These are phyloP conservation scores for Leishmania major DNA, from an alignment of 208 protist genomes.

Conservation along the genomic window DNA sequence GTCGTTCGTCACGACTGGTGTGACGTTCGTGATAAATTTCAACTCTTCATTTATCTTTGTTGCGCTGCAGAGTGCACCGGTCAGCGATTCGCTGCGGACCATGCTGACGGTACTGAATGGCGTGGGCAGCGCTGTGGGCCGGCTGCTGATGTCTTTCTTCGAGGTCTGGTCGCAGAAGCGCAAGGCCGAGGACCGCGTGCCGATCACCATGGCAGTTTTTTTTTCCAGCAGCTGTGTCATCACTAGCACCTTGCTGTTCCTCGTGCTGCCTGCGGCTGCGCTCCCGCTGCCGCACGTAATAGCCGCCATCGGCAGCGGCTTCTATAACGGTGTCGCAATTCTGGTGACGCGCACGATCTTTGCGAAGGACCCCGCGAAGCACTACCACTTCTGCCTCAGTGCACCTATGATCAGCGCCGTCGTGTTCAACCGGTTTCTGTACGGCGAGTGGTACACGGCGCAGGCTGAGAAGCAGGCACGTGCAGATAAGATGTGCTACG, in stretches of 20 bases:
- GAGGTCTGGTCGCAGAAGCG: constrained; percentile 62
- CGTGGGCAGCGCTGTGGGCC: constrained; percentile 65
- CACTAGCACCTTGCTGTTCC: constrained; percentile 44
- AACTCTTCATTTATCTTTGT: constrained; percentile 58
- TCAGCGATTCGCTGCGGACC: constrained; percentile 33
- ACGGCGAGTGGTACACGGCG: constrained; percentile 71
- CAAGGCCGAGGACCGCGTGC: constrained; percentile 59
- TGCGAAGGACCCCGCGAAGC: constrained; percentile 67
- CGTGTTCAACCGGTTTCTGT: constrained; percentile 66
- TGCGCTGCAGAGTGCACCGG: constrained; percentile 43
- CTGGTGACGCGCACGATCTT: constrained; percentile 73
- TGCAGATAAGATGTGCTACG: constrained; percentile 35
- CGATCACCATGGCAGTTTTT: constrained; percentile 52
- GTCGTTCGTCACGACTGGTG: constrained; percentile 41
- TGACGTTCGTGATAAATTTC: constrained; percentile 58
- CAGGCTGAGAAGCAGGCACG: constrained; percentile 51
- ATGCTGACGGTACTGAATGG: constrained; percentile 67
- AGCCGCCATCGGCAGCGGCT: constrained; percentile 62
- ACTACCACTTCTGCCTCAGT: constrained; percentile 69
- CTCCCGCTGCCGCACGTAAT: constrained; percentile 61
- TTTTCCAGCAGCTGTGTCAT: constrained; percentile 46
- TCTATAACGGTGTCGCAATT: constrained; percentile 33
- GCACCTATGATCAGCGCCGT: constrained; percentile 38
- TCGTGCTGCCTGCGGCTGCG: constrained; percentile 31
- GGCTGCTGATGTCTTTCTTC: constrained; percentile 58